Evolutionary conservation across 768 basidiomycete species (phyloP), one percentile per base, ranked within the genome.

Genomic region (Rhizopogon salebrosus): DNA sequence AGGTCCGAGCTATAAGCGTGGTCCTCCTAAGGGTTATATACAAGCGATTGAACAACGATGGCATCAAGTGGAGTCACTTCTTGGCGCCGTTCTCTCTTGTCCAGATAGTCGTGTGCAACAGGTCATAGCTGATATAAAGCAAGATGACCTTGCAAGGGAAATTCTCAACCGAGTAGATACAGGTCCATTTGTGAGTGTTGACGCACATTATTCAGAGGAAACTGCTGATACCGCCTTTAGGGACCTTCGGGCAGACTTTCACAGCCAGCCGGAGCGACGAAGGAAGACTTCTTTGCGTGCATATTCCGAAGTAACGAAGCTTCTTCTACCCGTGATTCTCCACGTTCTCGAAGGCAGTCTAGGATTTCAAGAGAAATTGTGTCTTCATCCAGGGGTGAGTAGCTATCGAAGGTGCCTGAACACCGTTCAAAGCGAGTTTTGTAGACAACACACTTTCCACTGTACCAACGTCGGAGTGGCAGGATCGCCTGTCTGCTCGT

Each of bases 21-120:
- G 91, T 9, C 88, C 88, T 9, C 89, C 89, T 6, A 91, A 91
- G 63, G 92, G 92, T 18, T 95, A 95, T 65, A 93, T 95, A 46
- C 89, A 93, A 65, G 92, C 92, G 36, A 92, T 95, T 48, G 92
- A 95, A 70, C 87, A 89, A 54, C 71, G 92, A 61, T 88, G 92
- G 83, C 92, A 95, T 60, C 89, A 93, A 64, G 88, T 94, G 60
- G 93, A 95, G 68, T 88, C 91, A 11, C 72, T 95, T n/a, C 75
- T 95, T 5, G 92, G 90, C 34, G 84, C 87, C 11, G 76, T 95
- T 48, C 75, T 94, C 46, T 81, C 86, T 59, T 88, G 86, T 53
- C 76, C 79, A 26, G 85, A 89, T 65, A 72, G 79, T 16, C 72
- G 83, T 53, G 83, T 88, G 0, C 81, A 84, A 63, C 72, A 70